Evolutionary conservation across 768 basidiomycete species (phyloP), one percentile per base, ranked within the genome.

Genomic region (Amylocystis lapponica): DNA sequence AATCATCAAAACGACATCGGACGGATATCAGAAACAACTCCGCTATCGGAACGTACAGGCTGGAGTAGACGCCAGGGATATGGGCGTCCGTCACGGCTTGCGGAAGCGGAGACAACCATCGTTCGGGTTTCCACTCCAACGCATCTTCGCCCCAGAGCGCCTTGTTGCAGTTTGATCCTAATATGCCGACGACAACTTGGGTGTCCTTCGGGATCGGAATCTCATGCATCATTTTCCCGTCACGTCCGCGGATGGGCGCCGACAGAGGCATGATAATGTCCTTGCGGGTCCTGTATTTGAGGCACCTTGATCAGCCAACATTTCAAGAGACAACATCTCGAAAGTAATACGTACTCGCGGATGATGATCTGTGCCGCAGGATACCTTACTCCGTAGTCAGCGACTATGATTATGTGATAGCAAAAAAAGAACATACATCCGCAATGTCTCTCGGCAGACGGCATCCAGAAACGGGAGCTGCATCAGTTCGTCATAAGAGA

Each of bases 401-500:
- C 22, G 16, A 4, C 11, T 29, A 21, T 9, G 7, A n/a, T 27
- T n/a, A 19, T 3, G 10, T 30, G 9, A 30, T 9, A 30, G n/a
- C 9, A 30, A n/a, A n/a, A 31, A 21, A 29, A 16, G 20, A 9
- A 70, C 60, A 45, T 77, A 68, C 3, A 80, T 37, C 1, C 82
- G 71, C 45, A 83, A 55, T 0, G 71, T 74, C 59, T 83, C 82
- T 3, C 75, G 69, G 3, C 81, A 67, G 5, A 82, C 71, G 11
- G 67, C 68, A 45, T 85, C 85, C 11, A 88, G 74, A 52, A 81
- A 84, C 0, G 80, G 72, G 2, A 88, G 64, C 1, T 70, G 17
- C 43, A 64, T 52, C 17, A 75, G 54, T 11, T 58, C 55, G 33
- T 72, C 70, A 39, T 70, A 71, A 3, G 51, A 37, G 2, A 72